phyloP scores from a whole-genome alignment of 371 early-diverging fungal species.

The Apophysomyces ossiformis region DNA sequence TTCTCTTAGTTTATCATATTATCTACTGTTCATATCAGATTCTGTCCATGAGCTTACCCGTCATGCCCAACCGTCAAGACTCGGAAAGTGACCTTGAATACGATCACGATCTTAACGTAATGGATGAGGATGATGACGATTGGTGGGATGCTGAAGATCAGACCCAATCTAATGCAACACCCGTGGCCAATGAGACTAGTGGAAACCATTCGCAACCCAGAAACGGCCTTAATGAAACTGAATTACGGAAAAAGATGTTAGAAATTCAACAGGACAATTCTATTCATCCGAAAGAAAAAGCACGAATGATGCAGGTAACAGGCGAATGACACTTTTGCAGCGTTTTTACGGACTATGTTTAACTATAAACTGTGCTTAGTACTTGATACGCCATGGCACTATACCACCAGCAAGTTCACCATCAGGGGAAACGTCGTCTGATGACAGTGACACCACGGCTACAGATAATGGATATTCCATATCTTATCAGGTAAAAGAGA shows the following conservation, averaged over 20 bases:
- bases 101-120: conserved; percentile 20
- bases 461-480: conserved; percentile 13
- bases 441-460: conserved; percentile 6
- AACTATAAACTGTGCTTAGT: conserved; percentile 5
- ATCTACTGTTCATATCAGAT: no score
- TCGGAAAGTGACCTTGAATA: conserved; percentile 27
- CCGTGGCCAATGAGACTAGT: not conserved
- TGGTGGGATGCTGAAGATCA: conserved; percentile 43
- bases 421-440: conserved; percentile 1
- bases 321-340: not conserved
- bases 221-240: conserved; percentile 24
- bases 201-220: not conserved
- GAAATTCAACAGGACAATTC: conserved; percentile 58
- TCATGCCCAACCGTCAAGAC: not conserved
- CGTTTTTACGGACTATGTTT: not conserved
- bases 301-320: conserved; percentile 71
- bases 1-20: no score
- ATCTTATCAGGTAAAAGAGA: conserved; percentile 22
- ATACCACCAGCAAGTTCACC: conserved; percentile 9
- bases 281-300: conserved; percentile 67
- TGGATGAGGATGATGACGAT: conserved; percentile 28
- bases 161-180: not conserved
- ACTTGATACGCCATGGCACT: conserved; percentile 25
- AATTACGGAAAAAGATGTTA: conserved; percentile 63
- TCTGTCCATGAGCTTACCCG: not conserved